A percentile compares a stretch with the other conserved stretches of the same genome.
These are phyloP conservation scores for Fusarium palustre DNA, from an alignment of 2,329 filamentous ascomycete genomes.

Conservation along the genomic window DNA sequence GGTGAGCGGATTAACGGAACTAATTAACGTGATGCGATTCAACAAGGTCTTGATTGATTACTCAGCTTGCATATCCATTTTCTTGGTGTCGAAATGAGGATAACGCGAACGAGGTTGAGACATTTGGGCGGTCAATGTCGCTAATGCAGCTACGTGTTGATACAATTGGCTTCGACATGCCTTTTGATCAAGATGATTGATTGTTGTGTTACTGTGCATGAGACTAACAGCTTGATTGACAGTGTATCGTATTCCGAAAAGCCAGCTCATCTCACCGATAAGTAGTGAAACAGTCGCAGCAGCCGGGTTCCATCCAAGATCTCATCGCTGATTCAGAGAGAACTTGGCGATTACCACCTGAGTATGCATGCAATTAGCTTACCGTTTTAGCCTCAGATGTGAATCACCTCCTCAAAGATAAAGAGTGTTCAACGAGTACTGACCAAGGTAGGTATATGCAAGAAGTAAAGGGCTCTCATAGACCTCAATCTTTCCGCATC, in stretches of 20 bases:
- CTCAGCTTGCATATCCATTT: not conserved
- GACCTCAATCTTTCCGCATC: too few relatives aligned
- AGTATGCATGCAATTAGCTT: too few relatives aligned
- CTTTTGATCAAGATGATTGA: not conserved
- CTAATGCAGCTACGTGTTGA: not conserved
- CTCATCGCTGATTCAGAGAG: not conserved
- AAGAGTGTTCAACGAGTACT: not conserved
- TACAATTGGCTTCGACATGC: not conserved
- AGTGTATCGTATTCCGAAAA: not conserved
- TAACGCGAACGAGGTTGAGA: not conserved
- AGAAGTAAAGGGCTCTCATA: not conserved
- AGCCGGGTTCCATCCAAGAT: not conserved
- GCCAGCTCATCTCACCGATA: not conserved
- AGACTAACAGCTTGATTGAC: not conserved
- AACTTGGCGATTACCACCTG: not conserved
- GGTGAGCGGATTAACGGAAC: slow-evolving; percentile 25
- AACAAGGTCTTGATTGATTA: not conserved
- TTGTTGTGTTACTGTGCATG: not conserved
- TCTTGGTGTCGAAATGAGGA: not conserved
- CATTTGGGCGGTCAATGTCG: not conserved
- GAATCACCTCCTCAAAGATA: not conserved
- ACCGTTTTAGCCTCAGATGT: too few relatives aligned
- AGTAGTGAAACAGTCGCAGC: not conserved
- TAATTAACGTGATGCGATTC: slow-evolving; percentile 8
- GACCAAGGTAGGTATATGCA: not conserved